Evolutionary conservation across 1,284 basidiomycete genomes (phyloP).

Genomic region (Trametes hirsuta): DNA sequence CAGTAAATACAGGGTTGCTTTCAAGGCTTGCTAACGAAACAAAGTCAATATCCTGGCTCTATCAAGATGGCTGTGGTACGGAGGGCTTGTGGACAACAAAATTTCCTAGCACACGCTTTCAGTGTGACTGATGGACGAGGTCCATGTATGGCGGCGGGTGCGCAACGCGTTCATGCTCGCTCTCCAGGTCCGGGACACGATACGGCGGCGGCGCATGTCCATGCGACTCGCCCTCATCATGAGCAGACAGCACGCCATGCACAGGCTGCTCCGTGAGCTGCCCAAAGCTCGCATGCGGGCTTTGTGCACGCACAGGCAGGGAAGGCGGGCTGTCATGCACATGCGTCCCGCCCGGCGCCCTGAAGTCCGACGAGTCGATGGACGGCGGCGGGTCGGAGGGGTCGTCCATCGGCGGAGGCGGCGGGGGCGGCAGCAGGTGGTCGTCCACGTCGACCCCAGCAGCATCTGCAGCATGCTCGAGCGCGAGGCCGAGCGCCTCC

Average conservation of each 20-base stretch:
- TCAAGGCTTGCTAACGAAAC: not conserved
- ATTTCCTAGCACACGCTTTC: not conserved
- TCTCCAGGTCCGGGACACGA: conserved; percentile 51
- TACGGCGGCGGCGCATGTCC: conserved; percentile 54
- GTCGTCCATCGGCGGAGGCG: conserved; percentile 84
- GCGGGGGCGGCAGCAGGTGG: conserved; percentile 35
- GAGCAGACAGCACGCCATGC: conserved; percentile 7
- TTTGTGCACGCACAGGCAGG: conserved; percentile 36
- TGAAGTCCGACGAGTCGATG: conserved; percentile 73
- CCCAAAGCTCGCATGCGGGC: conserved; percentile 33
- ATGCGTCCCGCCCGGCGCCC: conserved; percentile 53
- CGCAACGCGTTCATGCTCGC: conserved; percentile 40
- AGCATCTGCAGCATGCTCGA: conserved; percentile 43
- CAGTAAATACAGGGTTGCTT: not conserved
- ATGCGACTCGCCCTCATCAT: conserved; percentile 30
- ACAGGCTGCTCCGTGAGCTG: conserved; percentile 13
- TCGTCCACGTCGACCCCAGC: conserved; percentile 13
- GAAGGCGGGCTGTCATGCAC: conserved; percentile 38
- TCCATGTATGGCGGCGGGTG: conserved; percentile 49
- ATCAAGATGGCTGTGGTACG: not conserved
- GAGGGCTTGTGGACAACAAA: not conserved
- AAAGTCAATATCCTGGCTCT: conserved; percentile 1
- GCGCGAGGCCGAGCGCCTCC: conserved; percentile 58
- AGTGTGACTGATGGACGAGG: conserved; percentile 33
- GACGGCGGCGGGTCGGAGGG: conserved; percentile 83